phyloP scores from a whole-genome alignment of 257 asterid species.

The Linderniella brevidens region DNA sequence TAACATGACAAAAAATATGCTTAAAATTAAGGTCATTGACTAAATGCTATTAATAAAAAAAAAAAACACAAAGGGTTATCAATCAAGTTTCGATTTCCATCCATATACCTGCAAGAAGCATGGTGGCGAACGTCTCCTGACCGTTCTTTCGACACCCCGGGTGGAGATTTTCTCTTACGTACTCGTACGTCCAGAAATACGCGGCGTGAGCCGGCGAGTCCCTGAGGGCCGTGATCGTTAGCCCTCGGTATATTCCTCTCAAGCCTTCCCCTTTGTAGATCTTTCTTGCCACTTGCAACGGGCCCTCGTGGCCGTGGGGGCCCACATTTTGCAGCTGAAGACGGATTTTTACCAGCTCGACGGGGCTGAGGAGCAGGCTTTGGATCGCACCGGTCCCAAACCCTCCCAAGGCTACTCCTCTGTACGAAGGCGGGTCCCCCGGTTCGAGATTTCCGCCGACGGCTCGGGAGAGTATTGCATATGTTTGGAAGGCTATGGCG shows the following conservation, averaged over 20 bases:
- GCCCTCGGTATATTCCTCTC: constrained; percentile 43
- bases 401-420: constrained; percentile 65
- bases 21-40: too few species aligned
- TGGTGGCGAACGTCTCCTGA: constrained; percentile 44
- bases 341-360: constrained; percentile 86
- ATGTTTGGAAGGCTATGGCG: constrained; percentile 77
- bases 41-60: too few species aligned
- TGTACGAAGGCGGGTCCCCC: constrained; percentile 51
- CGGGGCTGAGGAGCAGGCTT: constrained; percentile 69
- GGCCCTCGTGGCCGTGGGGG: constrained; percentile 27
- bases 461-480: constrained; percentile 49
- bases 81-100: too few species aligned
- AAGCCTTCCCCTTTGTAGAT: constrained; percentile 28
- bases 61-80: too few species aligned
- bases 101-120: constrained; percentile 32
- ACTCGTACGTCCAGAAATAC: constrained; percentile 64
- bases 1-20: too few species aligned
- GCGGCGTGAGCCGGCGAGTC: constrained; percentile 61
- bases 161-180: constrained; percentile 42
- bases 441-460: constrained; percentile 18
- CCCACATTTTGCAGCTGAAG: constrained; percentile 39
- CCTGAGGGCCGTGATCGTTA: constrained; percentile 47
- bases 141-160: constrained; percentile 69
- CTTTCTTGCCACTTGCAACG: constrained; percentile 26
- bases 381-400: constrained; percentile 81